Conservation (phyloP, 2,329 filamentous ascomycete species). For the Elsinoe fawcettii region DNA sequence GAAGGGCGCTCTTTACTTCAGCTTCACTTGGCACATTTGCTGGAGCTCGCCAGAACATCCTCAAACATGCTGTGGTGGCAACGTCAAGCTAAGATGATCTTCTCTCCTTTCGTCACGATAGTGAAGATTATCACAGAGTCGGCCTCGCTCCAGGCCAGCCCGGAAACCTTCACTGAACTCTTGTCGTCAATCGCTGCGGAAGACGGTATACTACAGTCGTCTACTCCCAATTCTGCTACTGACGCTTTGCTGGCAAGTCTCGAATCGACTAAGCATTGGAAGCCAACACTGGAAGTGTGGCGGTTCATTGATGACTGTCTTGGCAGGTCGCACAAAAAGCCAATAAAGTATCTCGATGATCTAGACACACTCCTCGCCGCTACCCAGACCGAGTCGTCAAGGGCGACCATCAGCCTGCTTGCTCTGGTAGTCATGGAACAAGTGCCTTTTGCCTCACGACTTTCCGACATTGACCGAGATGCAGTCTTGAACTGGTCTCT, state of each 20-base stretch:
- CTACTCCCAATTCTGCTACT: conserved; percentile 32
- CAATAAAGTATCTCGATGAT: conserved; percentile 75
- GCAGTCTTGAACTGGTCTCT: conserved; percentile 17
- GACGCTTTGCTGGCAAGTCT: conserved; percentile 43
- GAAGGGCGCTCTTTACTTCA: conserved; percentile 48
- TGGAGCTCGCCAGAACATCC: conserved; percentile 72
- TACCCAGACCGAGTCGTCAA: conserved; percentile 16
- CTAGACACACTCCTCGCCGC: conserved; percentile 44
- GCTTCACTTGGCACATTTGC: conserved; percentile 72
- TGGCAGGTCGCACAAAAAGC: conserved; percentile 63
- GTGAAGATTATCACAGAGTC: conserved; percentile 49
- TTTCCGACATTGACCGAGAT: conserved; percentile 18
- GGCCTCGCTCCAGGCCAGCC: conserved; percentile 33
- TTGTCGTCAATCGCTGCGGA: conserved; percentile 56
- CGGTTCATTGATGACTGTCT: conserved; percentile 77
- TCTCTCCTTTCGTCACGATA: conserved; percentile 66
- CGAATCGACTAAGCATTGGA: conserved; percentile 17
- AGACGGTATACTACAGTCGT: conserved; percentile 55
- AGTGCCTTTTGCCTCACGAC: conserved; percentile 57
- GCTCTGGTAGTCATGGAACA: conserved; percentile 68
- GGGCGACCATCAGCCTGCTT: conserved; percentile 52
- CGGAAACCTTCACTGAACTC: conserved; percentile 34
- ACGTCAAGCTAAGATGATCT: conserved; percentile 54
- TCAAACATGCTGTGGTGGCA: conserved; percentile 87
- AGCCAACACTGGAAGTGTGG: conserved; percentile 41